Conservation (phyloP, 1,284 basidiomycete species). For the Quambalaria eucalypti region DNA sequence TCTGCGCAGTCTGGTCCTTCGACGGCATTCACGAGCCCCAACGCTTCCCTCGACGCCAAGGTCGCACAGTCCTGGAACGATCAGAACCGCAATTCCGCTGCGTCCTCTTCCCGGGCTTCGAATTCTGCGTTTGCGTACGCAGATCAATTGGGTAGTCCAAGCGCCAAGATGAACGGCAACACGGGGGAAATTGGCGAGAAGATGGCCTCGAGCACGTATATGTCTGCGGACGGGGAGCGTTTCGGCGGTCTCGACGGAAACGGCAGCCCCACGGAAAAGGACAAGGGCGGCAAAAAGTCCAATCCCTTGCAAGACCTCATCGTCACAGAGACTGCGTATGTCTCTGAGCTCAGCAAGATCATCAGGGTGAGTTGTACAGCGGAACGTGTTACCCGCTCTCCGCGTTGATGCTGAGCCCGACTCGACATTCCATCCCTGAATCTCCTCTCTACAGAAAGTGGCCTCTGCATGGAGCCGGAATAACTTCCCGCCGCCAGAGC, state of each 20-base stretch:
- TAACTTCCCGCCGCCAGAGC: conserved; percentile 81
- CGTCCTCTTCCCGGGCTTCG: background rate
- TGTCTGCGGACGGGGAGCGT: background rate
- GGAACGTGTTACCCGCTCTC: background rate
- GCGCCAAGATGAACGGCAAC: background rate
- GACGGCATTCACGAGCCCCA: background rate
- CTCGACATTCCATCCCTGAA: conserved; percentile 3
- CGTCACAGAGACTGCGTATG: conserved; percentile 83
- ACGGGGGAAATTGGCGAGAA: background rate
- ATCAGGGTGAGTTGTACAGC: conserved; percentile 69
- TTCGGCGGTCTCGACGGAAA: conserved; percentile 3
- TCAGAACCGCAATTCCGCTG: background rate
- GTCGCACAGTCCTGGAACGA: background rate
- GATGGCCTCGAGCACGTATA: background rate
- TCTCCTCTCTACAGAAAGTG: conserved; percentile 62
- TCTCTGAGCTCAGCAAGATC: conserved; percentile 79
- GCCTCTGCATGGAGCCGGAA: conserved; percentile 91
- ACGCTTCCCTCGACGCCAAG: background rate
- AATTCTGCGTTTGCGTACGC: background rate
- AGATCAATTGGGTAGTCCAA: background rate
- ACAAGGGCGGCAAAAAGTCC: conserved; percentile 12
- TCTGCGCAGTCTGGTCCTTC: background rate
- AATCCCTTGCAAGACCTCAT: conserved; percentile 88
- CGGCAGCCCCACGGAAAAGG: conserved; percentile 1
- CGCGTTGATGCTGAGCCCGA: conserved; percentile 17